Percentiles rank a stretch among this genome's conserved stretches.
phyloP scores from a whole-genome alignment of 1,284 basidiomycete species.

The Ustilago cynodontis region DNA sequence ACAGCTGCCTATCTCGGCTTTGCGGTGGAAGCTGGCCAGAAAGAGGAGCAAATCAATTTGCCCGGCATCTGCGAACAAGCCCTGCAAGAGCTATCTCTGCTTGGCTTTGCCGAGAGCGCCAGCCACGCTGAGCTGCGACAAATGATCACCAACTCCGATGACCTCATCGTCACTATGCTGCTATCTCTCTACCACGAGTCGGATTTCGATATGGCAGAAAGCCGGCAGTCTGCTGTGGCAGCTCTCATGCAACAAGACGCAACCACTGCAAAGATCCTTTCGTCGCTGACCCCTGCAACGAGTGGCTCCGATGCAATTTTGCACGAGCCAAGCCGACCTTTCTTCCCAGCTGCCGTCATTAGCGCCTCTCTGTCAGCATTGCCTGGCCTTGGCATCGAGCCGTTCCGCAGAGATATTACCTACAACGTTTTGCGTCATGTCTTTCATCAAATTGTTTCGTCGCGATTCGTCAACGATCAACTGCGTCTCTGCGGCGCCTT shows the following conservation, averaged over 20 bases:
- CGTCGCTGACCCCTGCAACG: constrained; percentile 16
- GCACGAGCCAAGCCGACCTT: constrained; percentile 54
- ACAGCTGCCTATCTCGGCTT: constrained; percentile 77
- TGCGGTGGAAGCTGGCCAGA: constrained; percentile 70
- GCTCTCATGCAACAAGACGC: constrained; percentile 18
- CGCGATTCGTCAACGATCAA: constrained; percentile 88
- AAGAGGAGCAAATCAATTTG: constrained; percentile 7
- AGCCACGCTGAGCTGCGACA: constrained; percentile 9
- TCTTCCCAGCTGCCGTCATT: constrained; percentile 28
- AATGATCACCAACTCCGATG: constrained; percentile 31
- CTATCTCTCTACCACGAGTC: constrained; percentile 37
- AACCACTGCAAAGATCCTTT: constrained; percentile 4
- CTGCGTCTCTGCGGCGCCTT: constrained; percentile 81
- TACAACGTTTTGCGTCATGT: constrained; percentile 74
- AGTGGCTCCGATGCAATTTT: not conserved
- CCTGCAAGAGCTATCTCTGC: constrained; percentile 19
- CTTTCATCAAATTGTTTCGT: constrained; percentile 77
- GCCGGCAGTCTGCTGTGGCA: constrained; percentile 6
- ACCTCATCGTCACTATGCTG: constrained; percentile 23
- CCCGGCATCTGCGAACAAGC: constrained; percentile 9
- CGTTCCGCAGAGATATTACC: constrained; percentile 21
- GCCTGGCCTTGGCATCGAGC: constrained; percentile 16
- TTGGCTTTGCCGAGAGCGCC: constrained; percentile 19
- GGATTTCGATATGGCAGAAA: constrained; percentile 10
- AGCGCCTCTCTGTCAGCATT: constrained; percentile 22